Base-by-base conservation (phyloP, 495 filamentous ascomycete species). In the Aspergillus biplanus region DNA sequence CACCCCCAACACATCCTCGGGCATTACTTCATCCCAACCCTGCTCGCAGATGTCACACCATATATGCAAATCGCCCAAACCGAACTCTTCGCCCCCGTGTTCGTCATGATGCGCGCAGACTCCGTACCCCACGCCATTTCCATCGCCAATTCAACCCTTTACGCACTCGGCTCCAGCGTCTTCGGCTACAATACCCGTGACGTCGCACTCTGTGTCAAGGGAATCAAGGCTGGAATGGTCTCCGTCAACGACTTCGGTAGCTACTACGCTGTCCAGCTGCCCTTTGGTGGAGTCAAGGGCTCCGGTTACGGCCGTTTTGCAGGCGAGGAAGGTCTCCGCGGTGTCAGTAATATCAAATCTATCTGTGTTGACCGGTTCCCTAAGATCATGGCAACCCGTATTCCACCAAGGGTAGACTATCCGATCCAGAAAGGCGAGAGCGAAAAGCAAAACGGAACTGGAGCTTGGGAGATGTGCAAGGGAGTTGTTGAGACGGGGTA, bases 271-370 rank as follows among this genome's bases (percentile, higher is more conserved):
- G 91, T 96, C 15, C 91, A 95, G 76, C 75, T 99, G 15, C 95
- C 95, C 0, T 99, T 99, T 72, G 95, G 95, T 27, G 95, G 95
- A 31, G 85, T 90, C 18, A 84, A 85, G 59, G 93, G 92, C 0
- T 93, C 89, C 46, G 95, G 95, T 4, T 97, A 98, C 73, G 95
- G 96, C 6, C 79, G 95, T 15, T 98, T 99, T 79, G 95, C 90
- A 0, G 95, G 92, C 39, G 90, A 90, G 52, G 95, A 99, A 71
- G 95, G 96, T 3, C 75, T 99, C 59, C 84, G 92, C 34, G 86
- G 85, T 0, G 67, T 98, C 52, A 95, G 92, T 69, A 97, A 97
- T 78, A 64, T 87, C 32, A 99, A 98, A 80, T 83, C 90, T 27
- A 80, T 98, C 32, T 96, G 92, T 69, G 82, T 86, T 62, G 95